phyloP scores from a whole-genome alignment of 371 early-diverging fungal genomes.

The Rhizopus delemar region DNA sequence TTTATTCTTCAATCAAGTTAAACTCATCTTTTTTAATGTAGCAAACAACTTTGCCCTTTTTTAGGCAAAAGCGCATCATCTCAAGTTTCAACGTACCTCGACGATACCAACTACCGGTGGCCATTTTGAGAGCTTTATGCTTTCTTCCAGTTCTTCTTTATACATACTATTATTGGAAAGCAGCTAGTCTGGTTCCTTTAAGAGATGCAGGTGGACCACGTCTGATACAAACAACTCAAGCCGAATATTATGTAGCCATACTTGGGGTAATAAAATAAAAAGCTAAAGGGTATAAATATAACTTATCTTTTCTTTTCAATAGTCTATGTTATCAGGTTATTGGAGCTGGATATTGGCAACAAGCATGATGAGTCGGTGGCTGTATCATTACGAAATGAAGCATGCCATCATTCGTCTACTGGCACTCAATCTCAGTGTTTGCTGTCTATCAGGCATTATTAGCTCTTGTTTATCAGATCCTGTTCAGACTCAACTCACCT shows the following conservation, averaged over 20 bases:
- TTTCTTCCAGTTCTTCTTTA: constrained; percentile 53
- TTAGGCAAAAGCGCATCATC: constrained; percentile 24
- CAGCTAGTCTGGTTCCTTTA: constrained; percentile 38
- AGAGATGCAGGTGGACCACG: constrained; percentile 56
- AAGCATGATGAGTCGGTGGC: constrained; percentile 63
- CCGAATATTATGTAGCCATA: constrained; percentile 59
- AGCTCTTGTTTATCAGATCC: constrained; percentile 51
- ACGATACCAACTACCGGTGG: constrained; percentile 22
- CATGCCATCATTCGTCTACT: constrained; percentile 61
- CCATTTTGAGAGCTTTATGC: constrained; percentile 29
- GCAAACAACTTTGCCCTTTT: constrained; percentile 25
- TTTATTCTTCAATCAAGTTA: neutral
- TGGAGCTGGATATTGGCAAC: constrained; percentile 62
- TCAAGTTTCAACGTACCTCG: constrained; percentile 29
- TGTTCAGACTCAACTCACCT: constrained; percentile 53
- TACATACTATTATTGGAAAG: constrained; percentile 39
- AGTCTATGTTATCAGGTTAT: constrained; percentile 44
- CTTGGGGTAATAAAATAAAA: constrained; percentile 51
- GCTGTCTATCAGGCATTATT: constrained; percentile 53
- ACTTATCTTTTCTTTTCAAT: neutral
- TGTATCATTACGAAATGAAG: constrained; percentile 60
- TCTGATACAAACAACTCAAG: constrained; percentile 47
- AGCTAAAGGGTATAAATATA: no score
- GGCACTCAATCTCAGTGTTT: constrained; percentile 53
- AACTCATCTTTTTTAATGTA: neutral